phyloP scores from a whole-genome alignment of 2,329 filamentous ascomycete species.

The Pseudogymnoascus sp. region DNA sequence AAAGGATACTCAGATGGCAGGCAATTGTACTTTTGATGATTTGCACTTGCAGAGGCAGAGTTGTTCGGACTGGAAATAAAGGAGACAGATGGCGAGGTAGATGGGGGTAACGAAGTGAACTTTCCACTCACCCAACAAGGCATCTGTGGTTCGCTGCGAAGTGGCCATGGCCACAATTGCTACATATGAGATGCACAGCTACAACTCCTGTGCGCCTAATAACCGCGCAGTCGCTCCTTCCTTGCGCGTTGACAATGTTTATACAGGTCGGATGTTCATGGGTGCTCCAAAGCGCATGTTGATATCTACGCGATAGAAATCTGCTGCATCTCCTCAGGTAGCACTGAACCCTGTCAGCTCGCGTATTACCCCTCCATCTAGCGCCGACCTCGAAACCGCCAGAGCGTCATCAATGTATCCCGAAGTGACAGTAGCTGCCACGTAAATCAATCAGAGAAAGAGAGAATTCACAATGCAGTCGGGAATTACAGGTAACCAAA shows the following conservation, averaged over 20 bases:
- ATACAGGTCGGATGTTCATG: not conserved
- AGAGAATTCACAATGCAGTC: conserved; percentile 60
- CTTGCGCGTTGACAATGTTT: not conserved
- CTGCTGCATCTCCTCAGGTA: conserved; percentile 10
- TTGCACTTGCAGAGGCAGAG: not conserved
- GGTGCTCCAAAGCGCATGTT: not conserved
- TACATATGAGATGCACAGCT: not conserved
- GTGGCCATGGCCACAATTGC: conserved; percentile 8
- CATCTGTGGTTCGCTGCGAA: not conserved
- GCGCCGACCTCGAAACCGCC: conserved; percentile 1
- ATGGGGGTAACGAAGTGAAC: conserved; percentile 1
- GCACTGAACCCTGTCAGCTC: conserved; percentile 9
- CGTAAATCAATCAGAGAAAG: conserved; percentile 9
- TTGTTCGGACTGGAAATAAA: not conserved
- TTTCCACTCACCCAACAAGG: conserved; percentile 5
- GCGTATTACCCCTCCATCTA: conserved; percentile 11
- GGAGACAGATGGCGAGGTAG: not conserved
- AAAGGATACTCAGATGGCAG: not conserved
- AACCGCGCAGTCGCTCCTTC: conserved; percentile 1
- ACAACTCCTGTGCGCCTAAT: not conserved
- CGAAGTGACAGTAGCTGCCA: not conserved
- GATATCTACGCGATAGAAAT: conserved; percentile 9
- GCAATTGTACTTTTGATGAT: not conserved
- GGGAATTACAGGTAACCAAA: conserved; percentile 60
- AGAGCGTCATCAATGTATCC: conserved; percentile 7